A percentile compares a stretch with the other conserved stretches of the same genome.
phyloP scores from a whole-genome alignment of 75 land plant genomes.

The Picea glauca region DNA sequence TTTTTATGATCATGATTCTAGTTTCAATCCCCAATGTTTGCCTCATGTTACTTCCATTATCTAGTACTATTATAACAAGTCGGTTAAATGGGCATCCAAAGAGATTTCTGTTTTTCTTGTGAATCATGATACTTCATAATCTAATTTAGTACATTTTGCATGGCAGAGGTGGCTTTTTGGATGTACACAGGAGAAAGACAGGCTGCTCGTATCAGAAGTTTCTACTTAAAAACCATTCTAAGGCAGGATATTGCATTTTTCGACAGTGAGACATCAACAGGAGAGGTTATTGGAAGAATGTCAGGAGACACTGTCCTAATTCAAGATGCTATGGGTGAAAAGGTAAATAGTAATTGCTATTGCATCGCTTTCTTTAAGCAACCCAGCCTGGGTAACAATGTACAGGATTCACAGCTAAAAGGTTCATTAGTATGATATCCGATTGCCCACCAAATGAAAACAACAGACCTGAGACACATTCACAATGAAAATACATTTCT shows the following conservation, averaged over 20 bases:
- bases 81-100: no score
- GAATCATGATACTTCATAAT: no score
- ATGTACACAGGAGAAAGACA: constrained; percentile 84
- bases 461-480: background rate
- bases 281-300: constrained; percentile 88
- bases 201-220: constrained; percentile 65
- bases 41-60: no score
- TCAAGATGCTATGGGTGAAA: constrained; percentile 96
- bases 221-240: constrained; percentile 74
- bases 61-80: no score
- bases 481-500: background rate
- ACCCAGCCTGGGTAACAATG: background rate
- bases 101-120: no score
- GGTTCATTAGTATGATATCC: no score
- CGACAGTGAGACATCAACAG: constrained; percentile 81
- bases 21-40: background rate
- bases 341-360: constrained; percentile 37
- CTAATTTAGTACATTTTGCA: background rate
- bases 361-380: background rate
- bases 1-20: background rate
- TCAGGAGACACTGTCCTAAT: constrained; percentile 88
- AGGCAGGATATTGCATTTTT: constrained; percentile 88
- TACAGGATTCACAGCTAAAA: background rate
- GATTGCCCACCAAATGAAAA: background rate
- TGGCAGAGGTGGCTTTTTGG: constrained; percentile 82